Conservation (phyloP, 768 basidiomycete genomes). For the Lactarius deliciosus region DNA sequence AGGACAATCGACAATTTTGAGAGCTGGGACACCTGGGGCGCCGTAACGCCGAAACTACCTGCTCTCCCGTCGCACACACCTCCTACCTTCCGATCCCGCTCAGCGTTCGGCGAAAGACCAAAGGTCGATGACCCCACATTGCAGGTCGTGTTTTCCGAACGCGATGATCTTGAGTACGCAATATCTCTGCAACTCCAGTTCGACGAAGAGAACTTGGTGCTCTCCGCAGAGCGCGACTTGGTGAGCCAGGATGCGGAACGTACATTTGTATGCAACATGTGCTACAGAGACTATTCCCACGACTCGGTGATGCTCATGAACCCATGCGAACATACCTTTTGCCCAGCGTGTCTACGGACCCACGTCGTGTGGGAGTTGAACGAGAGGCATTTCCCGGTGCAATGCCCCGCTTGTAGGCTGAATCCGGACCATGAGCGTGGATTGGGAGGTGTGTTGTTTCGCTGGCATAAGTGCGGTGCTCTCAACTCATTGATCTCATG, state of each 20-base stretch:
- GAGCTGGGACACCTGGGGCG: neutral
- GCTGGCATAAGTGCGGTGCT: neutral
- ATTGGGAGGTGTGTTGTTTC: neutral
- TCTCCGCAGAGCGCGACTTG: neutral
- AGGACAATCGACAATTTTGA: neutral
- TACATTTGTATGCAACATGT: neutral
- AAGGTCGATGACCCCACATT: neutral
- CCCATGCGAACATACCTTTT: neutral
- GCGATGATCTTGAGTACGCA: neutral
- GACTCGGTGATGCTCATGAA: neutral
- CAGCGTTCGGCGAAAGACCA: neutral
- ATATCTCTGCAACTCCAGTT: neutral
- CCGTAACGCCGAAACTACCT: neutral
- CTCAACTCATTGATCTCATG: neutral
- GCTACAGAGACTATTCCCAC: neutral
- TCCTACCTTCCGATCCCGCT: neutral
- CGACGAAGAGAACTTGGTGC: slow-evolving; percentile 7
- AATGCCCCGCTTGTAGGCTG: neutral
- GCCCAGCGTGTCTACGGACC: neutral
- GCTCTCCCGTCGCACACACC: neutral
- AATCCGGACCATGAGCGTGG: neutral
- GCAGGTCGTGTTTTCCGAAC: neutral
- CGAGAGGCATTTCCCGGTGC: slow-evolving; percentile 3
- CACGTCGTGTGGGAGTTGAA: neutral
- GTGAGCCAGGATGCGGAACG: slow-evolving; percentile 1